Evolutionary conservation across 2,329 filamentous ascomycete genomes (phyloP), one percentile per base, ranked within the genome.

Genomic region (Trichophyton mentagrophytes): DNA sequence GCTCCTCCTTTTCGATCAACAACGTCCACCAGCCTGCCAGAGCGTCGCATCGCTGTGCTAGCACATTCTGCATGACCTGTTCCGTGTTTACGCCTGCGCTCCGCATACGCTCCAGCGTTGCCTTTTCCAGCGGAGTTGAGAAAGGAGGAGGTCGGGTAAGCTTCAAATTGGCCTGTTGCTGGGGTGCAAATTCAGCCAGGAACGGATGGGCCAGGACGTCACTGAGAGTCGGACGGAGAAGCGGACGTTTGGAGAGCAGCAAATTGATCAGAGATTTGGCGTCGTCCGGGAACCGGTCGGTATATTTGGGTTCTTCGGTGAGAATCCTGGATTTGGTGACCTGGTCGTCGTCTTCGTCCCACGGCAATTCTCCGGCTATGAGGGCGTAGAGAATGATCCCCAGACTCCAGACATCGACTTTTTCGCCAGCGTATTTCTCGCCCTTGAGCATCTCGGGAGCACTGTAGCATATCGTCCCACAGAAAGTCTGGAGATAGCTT

Each of bases 361-460:
- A 99, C 0, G 93, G 93, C 46, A 99, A 79, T 64, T 89, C 82
- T 61, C 89, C 89, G 30, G 89, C 88, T 36, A 93, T 78, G 65
- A 93, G 77, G 44, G 91, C 89, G 73, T 90, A 93, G 49, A 93
- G 80, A 69, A 96, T 96, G 65, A 96, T 90, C 63, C 90, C 90
- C 70, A 91, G 88, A 74, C 92, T 97, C 93, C 93, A 99, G 3
- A 99, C 90, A 69, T 99, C 93, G 57, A 99, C 92, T 77, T 96
- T 97, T 77, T 96, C 90, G 27, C 90, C 92, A 0, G 91, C 93
- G 71, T 99, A 99, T 73, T 95, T 97, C 73, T 99, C 93, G 44
- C 91, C 93, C 73, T 93, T 96, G 46, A 99, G 80, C 93, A 99
- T 99, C 74, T 99, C 93, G 1, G 93, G 93, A 1, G 93, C 93